Evolutionary conservation across 225 moss, liverwort and hornwort species (phyloP).

Genomic region (Neckera pumila): DNA sequence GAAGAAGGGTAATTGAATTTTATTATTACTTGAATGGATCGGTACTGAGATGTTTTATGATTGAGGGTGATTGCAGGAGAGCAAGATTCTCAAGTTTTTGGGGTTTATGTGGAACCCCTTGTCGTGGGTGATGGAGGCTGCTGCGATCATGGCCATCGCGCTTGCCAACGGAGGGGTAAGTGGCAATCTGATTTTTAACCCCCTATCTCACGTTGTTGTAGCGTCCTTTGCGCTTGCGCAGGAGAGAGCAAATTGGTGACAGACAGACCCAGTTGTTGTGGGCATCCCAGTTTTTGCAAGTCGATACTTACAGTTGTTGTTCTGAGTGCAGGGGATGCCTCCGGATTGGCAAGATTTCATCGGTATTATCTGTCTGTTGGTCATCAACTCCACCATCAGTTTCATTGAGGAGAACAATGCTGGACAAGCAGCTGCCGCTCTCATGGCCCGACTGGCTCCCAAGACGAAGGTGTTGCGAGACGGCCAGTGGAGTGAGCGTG

Average conservation of each 20-base stretch:
- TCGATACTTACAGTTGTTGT: neutral
- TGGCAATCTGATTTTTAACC: neutral
- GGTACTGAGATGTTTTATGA: neutral
- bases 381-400: slow-evolving; percentile 37
- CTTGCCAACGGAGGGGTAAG: slow-evolving; percentile 28
- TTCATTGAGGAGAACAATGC: slow-evolving; percentile 50
- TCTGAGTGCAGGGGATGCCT: slow-evolving; percentile 11
- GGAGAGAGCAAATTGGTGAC: neutral
- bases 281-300: neutral
- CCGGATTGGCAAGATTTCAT: slow-evolving; percentile 49
- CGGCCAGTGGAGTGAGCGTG: slow-evolving; percentile 23
- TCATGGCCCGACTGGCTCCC: slow-evolving; percentile 46
- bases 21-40: neutral
- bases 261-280: neutral
- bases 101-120: slow-evolving; percentile 55
- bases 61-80: slow-evolving; percentile 21
- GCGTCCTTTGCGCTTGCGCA: neutral
- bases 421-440: slow-evolving; percentile 36
- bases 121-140: slow-evolving; percentile 55
- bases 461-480: slow-evolving; percentile 40
- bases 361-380: slow-evolving; percentile 21
- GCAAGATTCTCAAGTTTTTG: slow-evolving; percentile 40
- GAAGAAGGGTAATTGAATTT: too few species aligned
- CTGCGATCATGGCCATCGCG: slow-evolving; percentile 41
- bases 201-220: neutral